phyloP scores from a whole-genome alignment of 352 stramenopile genomes.

The Thraustochytrium sp. region DNA sequence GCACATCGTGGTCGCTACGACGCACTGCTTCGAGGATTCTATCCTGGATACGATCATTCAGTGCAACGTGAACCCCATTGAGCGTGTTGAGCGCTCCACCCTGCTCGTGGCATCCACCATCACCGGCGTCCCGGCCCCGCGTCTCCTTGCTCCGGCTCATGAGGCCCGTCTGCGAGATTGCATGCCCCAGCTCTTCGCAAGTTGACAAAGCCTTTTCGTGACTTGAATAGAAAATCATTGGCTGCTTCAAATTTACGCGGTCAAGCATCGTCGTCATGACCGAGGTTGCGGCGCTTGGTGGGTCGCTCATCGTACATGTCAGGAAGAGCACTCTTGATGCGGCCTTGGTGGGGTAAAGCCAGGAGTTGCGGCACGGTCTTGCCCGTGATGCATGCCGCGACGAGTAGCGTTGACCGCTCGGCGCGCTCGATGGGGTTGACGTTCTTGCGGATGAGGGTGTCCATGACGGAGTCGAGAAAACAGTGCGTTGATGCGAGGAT shows the following conservation, averaged over 20 bases:
- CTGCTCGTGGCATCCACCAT: constrained; percentile 62
- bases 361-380: constrained; percentile 18
- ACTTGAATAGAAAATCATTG: no score
- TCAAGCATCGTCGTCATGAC: no score
- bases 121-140: constrained; percentile 49
- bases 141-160: not conserved
- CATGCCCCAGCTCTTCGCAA: not conserved
- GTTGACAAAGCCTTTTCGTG: no score
- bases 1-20: constrained; percentile 64
- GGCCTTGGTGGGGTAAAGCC: not conserved
- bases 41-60: constrained; percentile 63
- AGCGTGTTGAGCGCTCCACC: constrained; percentile 61
- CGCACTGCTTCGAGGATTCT: constrained; percentile 66
- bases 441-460: constrained; percentile 63
- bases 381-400: constrained; percentile 61
- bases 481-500: constrained; percentile 63
- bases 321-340: no score
- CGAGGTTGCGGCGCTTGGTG: no score
- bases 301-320: no score
- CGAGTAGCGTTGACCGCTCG: constrained; percentile 60
- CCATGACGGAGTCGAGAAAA: constrained; percentile 66
- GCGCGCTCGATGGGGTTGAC: constrained; percentile 68
- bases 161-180: not conserved
- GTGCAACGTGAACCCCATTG: constrained; percentile 69
- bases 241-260: no score